Conservation (phyloP, 106 monocot species). For the Phalaenopsis equestris region DNA sequence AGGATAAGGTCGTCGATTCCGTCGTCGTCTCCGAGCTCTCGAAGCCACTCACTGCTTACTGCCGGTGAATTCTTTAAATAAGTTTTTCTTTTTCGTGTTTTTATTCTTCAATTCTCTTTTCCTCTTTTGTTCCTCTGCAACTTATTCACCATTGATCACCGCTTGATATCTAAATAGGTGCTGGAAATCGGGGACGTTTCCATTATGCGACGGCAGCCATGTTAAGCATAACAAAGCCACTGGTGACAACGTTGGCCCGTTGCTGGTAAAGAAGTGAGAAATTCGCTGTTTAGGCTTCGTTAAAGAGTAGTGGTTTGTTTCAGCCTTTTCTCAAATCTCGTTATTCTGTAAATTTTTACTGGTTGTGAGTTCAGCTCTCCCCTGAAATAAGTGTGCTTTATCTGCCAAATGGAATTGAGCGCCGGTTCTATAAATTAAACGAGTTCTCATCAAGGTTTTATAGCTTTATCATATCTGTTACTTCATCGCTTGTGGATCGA, state of each 20-base stretch:
- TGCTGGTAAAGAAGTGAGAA: constrained; percentile 71
- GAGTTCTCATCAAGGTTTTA: no score
- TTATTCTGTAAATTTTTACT: not conserved
- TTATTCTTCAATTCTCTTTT: not conserved
- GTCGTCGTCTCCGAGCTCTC: constrained; percentile 59
- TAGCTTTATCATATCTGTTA: no score
- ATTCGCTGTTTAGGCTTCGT: not conserved
- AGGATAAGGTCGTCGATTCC: constrained; percentile 82
- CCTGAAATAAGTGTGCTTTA: no score
- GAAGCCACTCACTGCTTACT: constrained; percentile 86
- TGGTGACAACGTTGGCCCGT: constrained; percentile 84
- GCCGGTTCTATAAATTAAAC: no score
- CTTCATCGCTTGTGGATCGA: no score
- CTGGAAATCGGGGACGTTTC: constrained; percentile 93
- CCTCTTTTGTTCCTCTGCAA: not conserved
- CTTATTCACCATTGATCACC: not conserved
- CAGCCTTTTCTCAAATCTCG: not conserved
- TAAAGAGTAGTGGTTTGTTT: not conserved
- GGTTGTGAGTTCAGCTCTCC: not conserved
- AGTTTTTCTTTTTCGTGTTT: not conserved
- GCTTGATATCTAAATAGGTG: constrained; percentile 36
- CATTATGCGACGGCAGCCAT: constrained; percentile 89
- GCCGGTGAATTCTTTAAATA: constrained; percentile 40
- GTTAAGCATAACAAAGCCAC: constrained; percentile 97
- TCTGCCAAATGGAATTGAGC: no score